These are phyloP conservation scores for Curvularia hawaiiensis DNA, from an alignment of 2,329 filamentous ascomycete species.

Conservation along the genomic window DNA sequence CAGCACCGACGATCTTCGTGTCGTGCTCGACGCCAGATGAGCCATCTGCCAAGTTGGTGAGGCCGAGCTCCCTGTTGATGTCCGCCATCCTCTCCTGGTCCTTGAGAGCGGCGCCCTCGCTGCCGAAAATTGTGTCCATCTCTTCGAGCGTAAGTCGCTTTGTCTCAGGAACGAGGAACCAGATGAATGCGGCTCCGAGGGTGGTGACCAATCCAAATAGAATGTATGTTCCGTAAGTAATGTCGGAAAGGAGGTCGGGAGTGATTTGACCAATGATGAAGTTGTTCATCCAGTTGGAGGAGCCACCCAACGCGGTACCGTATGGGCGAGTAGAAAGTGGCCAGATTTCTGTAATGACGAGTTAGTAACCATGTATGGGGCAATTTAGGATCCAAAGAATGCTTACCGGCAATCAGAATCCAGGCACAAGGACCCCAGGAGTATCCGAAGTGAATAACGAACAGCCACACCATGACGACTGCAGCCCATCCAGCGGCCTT, in stretches of 20 bases:
- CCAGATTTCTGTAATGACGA: constrained; percentile 64
- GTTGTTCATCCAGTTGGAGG: constrained; percentile 57
- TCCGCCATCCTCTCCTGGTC: constrained; percentile 73
- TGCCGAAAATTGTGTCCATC: constrained; percentile 71
- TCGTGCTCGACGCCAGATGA: constrained; percentile 12
- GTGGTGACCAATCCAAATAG: constrained; percentile 70
- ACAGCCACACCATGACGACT: constrained; percentile 74
- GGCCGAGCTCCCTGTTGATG: constrained; percentile 72
- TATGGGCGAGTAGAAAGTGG: constrained; percentile 70
- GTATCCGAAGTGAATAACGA: constrained; percentile 76
- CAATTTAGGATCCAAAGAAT: too few species aligned
- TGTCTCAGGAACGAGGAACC: constrained; percentile 59
- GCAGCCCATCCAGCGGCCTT: constrained; percentile 71
- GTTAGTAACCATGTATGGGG: background rate
- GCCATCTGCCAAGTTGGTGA: constrained; percentile 48
- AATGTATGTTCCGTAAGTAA: constrained; percentile 74
- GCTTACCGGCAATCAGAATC: constrained; percentile 66
- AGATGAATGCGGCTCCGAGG: constrained; percentile 62
- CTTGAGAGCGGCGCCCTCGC: constrained; percentile 66
- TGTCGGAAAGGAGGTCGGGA: constrained; percentile 67
- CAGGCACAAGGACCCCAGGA: constrained; percentile 76
- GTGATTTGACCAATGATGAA: constrained; percentile 72
- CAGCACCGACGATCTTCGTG: constrained; percentile 14
- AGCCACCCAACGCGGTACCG: constrained; percentile 70
- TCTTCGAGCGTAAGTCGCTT: constrained; percentile 60